phyloP scores from a whole-genome alignment of 2,329 filamentous ascomycete genomes.

The Microascus cirrosus region DNA sequence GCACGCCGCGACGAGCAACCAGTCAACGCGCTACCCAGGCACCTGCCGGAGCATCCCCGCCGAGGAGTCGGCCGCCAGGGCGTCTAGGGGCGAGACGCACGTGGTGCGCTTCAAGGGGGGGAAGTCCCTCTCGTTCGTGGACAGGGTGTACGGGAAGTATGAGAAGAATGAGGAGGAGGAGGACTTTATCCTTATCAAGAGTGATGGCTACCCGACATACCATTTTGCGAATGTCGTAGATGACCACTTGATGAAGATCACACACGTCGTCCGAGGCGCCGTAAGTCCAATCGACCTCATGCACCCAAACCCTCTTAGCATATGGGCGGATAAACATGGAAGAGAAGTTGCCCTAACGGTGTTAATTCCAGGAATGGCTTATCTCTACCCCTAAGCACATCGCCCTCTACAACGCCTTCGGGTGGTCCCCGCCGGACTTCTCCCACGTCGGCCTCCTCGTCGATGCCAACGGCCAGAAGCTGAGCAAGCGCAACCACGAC shows the following conservation, averaged over 20 bases:
- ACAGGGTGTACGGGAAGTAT: slow-evolving; percentile 69
- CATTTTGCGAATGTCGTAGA: slow-evolving; percentile 97
- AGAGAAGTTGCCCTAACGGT: not conserved
- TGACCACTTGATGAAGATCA: slow-evolving; percentile 90
- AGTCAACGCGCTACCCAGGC: slow-evolving; percentile 40
- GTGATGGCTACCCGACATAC: slow-evolving; percentile 87
- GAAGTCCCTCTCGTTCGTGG: slow-evolving; percentile 25
- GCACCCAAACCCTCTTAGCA: not conserved
- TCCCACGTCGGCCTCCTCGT: slow-evolving; percentile 71
- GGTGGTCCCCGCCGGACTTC: slow-evolving; percentile 63
- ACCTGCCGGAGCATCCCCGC: slow-evolving; percentile 58
- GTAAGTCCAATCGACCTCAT: slow-evolving; percentile 27
- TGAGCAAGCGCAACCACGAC: slow-evolving; percentile 68
- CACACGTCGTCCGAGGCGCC: slow-evolving; percentile 84
- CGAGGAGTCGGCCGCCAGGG: slow-evolving; percentile 60
- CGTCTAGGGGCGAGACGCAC: slow-evolving; percentile 56
- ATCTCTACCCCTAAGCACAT: slow-evolving; percentile 72
- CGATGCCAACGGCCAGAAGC: slow-evolving; percentile 57
- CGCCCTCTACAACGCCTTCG: slow-evolving; percentile 64
- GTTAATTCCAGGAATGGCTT: slow-evolving; percentile 67
- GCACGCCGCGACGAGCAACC: slow-evolving; percentile 41
- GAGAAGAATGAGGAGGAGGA: slow-evolving; percentile 48
- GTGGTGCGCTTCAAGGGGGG: slow-evolving; percentile 64
- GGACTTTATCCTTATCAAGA: slow-evolving; percentile 84
- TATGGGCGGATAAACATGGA: not conserved